Conservation (phyloP, 2,329 filamentous ascomycete genomes). For the Neonectria faginata region DNA sequence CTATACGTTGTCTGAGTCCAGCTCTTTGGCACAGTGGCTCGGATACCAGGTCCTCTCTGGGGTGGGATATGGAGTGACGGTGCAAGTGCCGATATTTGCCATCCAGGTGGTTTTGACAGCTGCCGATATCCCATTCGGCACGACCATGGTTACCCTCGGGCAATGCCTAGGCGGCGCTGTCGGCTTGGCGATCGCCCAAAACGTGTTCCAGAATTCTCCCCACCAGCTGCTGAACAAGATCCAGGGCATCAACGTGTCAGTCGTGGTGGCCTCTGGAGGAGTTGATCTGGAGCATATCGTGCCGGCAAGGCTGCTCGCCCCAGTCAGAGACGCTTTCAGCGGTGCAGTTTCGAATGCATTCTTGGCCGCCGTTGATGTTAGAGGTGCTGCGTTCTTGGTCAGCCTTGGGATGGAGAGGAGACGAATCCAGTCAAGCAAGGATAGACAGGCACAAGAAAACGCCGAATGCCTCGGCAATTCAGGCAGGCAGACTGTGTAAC, state of each 20-base stretch:
- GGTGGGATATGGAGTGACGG: constrained; percentile 54
- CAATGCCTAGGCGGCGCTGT: constrained; percentile 57
- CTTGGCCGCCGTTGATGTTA: constrained; percentile 36
- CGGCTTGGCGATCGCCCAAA: constrained; percentile 37
- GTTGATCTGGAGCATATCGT: constrained; percentile 31
- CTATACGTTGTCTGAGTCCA: constrained; percentile 45
- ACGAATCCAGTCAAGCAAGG: constrained; percentile 23
- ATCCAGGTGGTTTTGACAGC: constrained; percentile 56
- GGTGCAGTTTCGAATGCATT: constrained; percentile 33
- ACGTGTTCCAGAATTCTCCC: constrained; percentile 36
- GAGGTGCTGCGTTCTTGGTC: constrained; percentile 33
- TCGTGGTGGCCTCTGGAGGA: constrained; percentile 33
- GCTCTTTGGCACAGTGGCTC: constrained; percentile 54
- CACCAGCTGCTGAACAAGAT: constrained; percentile 23
- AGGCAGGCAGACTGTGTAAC: no score
- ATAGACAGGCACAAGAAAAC: no score
- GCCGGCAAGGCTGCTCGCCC: constrained; percentile 12
- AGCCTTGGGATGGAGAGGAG: constrained; percentile 37
- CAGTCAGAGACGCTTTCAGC: constrained; percentile 34
- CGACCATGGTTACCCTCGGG: constrained; percentile 57
- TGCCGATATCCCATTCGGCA: constrained; percentile 57
- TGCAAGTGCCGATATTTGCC: constrained; percentile 58
- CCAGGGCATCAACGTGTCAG: constrained; percentile 15
- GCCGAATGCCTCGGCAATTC: no score
- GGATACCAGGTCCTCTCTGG: constrained; percentile 59